A percentile compares a stretch with the other conserved stretches of the same genome.
phyloP scores from a whole-genome alignment of 2,329 filamentous ascomycete genomes.

The Venturia pyrina region DNA sequence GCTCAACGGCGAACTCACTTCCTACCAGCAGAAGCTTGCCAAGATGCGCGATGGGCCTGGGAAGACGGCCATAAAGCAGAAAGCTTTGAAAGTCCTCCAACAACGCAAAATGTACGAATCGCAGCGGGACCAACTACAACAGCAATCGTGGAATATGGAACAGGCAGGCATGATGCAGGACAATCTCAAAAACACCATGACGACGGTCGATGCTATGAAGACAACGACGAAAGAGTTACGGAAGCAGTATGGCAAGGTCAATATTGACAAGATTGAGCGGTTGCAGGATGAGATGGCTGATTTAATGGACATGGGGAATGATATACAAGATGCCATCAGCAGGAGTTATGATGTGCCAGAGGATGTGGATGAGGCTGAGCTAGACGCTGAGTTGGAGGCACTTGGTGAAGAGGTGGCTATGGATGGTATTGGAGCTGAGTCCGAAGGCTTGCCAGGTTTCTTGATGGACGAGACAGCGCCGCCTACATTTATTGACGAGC shows the following conservation, averaged over 20 bases:
- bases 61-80: conserved; percentile 85
- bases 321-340: conserved; percentile 91
- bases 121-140: conserved; percentile 86
- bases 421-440: conserved; percentile 51
- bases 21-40: conserved; percentile 76
- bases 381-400: conserved; percentile 93
- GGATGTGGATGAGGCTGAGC: conserved; percentile 90
- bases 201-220: conserved; percentile 95
- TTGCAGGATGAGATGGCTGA: conserved; percentile 99
- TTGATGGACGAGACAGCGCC: conserved; percentile 74
- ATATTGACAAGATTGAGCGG: conserved; percentile 93
- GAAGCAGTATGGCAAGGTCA: conserved; percentile 93
- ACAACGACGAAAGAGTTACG: conserved; percentile 86
- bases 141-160: conserved; percentile 98
- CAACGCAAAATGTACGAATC: conserved; percentile 89
- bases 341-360: conserved; percentile 91
- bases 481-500: conserved; percentile 84
- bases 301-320: conserved; percentile 92
- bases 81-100: conserved; percentile 88
- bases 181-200: conserved; percentile 97
- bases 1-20: conserved; percentile 78
- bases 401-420: conserved; percentile 89
- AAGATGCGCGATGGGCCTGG: conserved; percentile 95
- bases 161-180: conserved; percentile 98
- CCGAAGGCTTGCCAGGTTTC: conserved; percentile 65